Evolutionary conservation across 148 eudicot genomes (phyloP).

Genomic region (Nepenthes mirabilis): DNA sequence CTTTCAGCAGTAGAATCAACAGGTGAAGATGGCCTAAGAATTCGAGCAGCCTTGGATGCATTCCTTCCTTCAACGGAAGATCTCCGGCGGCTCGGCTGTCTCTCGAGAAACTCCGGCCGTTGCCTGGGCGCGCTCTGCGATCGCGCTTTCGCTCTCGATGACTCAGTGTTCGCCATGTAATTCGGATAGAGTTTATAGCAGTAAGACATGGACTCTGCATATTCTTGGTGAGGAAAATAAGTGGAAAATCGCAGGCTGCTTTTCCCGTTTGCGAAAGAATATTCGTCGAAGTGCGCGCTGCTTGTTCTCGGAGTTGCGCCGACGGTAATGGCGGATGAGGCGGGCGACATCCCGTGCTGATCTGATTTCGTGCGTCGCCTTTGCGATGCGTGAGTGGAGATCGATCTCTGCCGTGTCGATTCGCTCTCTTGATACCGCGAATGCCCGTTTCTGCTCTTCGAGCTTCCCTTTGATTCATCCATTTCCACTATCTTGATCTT

Average conservation of each 20-base stretch:
- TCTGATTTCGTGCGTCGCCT: slow-evolving; percentile 20
- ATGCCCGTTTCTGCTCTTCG: slow-evolving; percentile 31
- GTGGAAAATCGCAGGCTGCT: slow-evolving; percentile 51
- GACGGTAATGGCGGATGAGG: slow-evolving; percentile 49
- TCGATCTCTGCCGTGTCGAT: slow-evolving; percentile 28
- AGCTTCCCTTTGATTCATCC: slow-evolving; percentile 45
- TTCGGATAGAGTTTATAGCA: slow-evolving; percentile 4
- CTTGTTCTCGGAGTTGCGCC: slow-evolving; percentile 59
- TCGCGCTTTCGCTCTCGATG: slow-evolving; percentile 45
- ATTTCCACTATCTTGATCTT: slow-evolving; percentile 87
- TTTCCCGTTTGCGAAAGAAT: slow-evolving; percentile 45
- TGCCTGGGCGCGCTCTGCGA: slow-evolving; percentile 77
- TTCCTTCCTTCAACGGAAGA: slow-evolving; percentile 72
- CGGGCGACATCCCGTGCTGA: slow-evolving; percentile 39
- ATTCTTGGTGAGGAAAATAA: not conserved
- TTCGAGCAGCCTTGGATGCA: slow-evolving; percentile 63
- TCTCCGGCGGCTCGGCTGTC: slow-evolving; percentile 48
- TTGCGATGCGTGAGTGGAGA: slow-evolving; percentile 23
- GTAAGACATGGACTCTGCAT: slow-evolving; percentile 6
- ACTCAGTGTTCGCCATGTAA: slow-evolving; percentile 14
- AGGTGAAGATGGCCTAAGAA: slow-evolving; percentile 84
- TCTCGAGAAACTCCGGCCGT: slow-evolving; percentile 33
- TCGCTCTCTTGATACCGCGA: slow-evolving; percentile 26
- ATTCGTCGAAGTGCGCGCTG: slow-evolving; percentile 74
- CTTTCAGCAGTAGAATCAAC: slow-evolving; percentile 54